These are phyloP conservation scores for Thalassiosira profunda DNA, from an alignment of 108 stramenopile species.

Conservation along the genomic window DNA sequence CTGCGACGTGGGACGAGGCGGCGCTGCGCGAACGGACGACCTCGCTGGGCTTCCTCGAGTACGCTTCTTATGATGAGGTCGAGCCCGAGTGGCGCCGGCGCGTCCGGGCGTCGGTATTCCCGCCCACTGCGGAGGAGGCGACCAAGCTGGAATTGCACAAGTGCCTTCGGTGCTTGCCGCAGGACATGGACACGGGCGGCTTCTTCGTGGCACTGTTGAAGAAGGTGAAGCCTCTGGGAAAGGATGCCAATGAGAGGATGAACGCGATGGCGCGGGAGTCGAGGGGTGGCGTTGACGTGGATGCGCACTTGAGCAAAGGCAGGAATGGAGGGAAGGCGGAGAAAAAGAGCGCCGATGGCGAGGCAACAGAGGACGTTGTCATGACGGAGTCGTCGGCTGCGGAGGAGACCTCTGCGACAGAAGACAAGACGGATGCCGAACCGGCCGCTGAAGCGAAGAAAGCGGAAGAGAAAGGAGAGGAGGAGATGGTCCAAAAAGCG, in stretches of 20 bases:
- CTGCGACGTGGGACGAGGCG: conserved; percentile 66
- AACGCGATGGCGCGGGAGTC: conserved; percentile 36
- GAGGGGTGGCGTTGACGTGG: conserved; percentile 18
- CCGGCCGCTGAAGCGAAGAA: conserved; percentile 8
- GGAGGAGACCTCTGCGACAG: conserved; percentile 12
- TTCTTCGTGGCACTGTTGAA: conserved; percentile 96
- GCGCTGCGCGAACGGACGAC: conserved; percentile 57
- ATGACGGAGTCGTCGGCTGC: conserved; percentile 6
- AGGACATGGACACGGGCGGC: conserved; percentile 98
- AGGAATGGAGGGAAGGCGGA: not conserved
- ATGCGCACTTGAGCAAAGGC: conserved; percentile 12
- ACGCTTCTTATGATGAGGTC: conserved; percentile 69
- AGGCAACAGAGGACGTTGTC: conserved; percentile 7
- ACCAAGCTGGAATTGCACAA: conserved; percentile 75
- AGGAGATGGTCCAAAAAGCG: conserved; percentile 22
- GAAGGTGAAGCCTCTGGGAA: conserved; percentile 82
- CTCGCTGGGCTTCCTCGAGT: conserved; percentile 66
- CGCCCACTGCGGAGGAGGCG: conserved; percentile 89
- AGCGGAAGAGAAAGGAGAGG: conserved; percentile 10
- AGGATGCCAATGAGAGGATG: conserved; percentile 39
- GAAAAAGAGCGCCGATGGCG: conserved; percentile 3
- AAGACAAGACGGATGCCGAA: not conserved
- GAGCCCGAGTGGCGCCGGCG: conserved; percentile 59
- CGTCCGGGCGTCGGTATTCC: conserved; percentile 73
- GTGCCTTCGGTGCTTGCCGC: conserved; percentile 95